phyloP scores from a whole-genome alignment of 1,284 basidiomycete genomes.

The Cutaneotrichosporon arboriforme region DNA sequence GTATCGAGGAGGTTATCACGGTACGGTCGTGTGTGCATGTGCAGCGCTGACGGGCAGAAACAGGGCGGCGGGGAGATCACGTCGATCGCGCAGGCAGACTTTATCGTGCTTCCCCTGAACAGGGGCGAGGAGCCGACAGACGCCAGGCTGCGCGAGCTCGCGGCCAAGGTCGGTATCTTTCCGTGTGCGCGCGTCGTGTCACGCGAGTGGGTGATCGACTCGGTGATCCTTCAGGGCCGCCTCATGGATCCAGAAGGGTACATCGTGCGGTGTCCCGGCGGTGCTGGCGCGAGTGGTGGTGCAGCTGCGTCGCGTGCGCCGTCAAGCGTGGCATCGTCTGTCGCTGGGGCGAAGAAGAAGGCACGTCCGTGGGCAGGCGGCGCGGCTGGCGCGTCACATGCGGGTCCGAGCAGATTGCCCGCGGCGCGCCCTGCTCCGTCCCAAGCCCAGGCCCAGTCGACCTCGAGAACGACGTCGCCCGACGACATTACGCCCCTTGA shows the following conservation, averaged over 20 bases:
- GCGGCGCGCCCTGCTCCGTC: neutral
- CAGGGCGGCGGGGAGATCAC: neutral
- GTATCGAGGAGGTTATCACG: neutral
- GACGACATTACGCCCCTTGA: neutral
- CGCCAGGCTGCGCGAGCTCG: neutral
- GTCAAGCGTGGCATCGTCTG: constrained; percentile 23
- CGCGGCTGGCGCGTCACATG: constrained; percentile 20
- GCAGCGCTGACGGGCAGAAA: neutral
- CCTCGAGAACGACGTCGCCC: neutral
- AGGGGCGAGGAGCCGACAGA: neutral
- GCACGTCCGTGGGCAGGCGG: constrained; percentile 10
- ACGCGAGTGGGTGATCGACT: neutral
- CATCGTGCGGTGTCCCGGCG: neutral
- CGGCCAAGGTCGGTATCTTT: neutral
- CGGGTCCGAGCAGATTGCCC: neutral
- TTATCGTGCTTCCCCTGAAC: neutral
- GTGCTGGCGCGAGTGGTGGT: too few relatives aligned
- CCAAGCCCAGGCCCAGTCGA: too few relatives aligned
- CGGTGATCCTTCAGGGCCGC: neutral
- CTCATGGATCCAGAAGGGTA: neutral
- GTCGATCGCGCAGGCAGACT: neutral
- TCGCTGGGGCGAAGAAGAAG: neutral
- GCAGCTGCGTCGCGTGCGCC: neutral
- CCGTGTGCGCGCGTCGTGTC: constrained; percentile 1
- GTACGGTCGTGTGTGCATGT: neutral